phyloP scores from a whole-genome alignment of 225 moss, liverwort and hornwort genomes.

The Polytrichum formosum region DNA sequence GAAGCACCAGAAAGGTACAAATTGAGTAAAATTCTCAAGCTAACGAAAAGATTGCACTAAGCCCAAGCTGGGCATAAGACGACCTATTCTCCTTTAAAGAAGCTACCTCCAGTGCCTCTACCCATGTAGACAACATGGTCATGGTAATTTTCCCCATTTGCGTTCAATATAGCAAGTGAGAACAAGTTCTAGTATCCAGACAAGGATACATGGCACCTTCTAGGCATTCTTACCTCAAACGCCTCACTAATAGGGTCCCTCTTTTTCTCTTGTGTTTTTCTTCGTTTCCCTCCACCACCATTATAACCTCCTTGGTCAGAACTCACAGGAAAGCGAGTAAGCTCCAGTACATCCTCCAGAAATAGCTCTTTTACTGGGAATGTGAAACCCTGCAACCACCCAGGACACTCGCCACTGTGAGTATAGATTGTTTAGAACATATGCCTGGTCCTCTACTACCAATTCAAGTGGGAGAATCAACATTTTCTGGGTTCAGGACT shows the following conservation, averaged over 20 bases:
- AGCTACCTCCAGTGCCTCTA: too few relatives aligned
- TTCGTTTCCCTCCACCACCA: slow-evolving; percentile 57
- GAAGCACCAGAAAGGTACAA: background rate
- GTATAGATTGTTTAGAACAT: background rate
- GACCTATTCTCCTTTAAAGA: too few relatives aligned
- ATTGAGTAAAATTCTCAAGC: background rate
- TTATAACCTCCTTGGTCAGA: slow-evolving; percentile 65
- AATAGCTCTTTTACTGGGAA: slow-evolving; percentile 87
- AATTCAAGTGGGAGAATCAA: too few relatives aligned
- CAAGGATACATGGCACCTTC: background rate
- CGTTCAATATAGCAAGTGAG: background rate
- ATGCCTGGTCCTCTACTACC: too few relatives aligned
- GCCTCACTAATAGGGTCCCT: slow-evolving; percentile 67
- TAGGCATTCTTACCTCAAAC: slow-evolving; percentile 59
- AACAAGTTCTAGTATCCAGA: background rate
- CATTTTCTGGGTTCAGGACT: too few relatives aligned
- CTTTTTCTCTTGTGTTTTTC: slow-evolving; percentile 71
- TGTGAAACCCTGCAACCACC: slow-evolving; percentile 75
- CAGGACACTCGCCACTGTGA: slow-evolving; percentile 8
- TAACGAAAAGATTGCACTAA: too few relatives aligned
- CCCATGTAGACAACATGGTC: too few relatives aligned
- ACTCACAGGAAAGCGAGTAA: slow-evolving; percentile 56
- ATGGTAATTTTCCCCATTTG: too few relatives aligned
- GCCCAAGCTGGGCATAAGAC: too few relatives aligned
- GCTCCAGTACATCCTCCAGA: slow-evolving; percentile 96